These are phyloP conservation scores for Penicillium nordicum DNA, from an alignment of 2,329 filamentous ascomycete genomes.

Conservation along the genomic window DNA sequence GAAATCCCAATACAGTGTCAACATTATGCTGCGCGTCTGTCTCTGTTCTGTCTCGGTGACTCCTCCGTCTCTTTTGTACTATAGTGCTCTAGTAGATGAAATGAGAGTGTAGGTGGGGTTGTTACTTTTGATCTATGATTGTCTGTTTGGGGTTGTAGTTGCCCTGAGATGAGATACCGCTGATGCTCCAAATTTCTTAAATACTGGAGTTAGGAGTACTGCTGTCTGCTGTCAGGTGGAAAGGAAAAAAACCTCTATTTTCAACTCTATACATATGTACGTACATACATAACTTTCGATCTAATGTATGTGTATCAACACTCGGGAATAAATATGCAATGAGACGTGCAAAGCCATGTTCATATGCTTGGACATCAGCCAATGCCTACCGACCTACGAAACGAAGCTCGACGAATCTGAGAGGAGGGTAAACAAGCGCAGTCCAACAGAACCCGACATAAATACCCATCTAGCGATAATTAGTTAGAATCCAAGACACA, in stretches of 20 bases:
- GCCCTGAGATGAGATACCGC: too few relatives aligned
- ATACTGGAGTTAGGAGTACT: neutral
- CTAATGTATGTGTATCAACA: neutral
- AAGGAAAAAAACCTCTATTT: neutral
- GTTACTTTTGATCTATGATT: slow-evolving; percentile 11
- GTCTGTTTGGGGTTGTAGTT: neutral
- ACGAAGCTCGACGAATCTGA: slow-evolving; percentile 52
- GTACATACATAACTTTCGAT: neutral
- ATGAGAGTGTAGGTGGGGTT: slow-evolving; percentile 23
- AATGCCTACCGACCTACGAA: slow-evolving; percentile 44
- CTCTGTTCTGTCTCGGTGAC: slow-evolving; percentile 21
- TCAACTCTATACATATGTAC: neutral
- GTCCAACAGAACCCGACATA: slow-evolving; percentile 61
- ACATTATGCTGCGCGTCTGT: slow-evolving; percentile 20
- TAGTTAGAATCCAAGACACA: slow-evolving; percentile 11
- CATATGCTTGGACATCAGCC: neutral
- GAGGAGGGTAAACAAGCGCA: slow-evolving; percentile 53
- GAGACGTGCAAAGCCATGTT: neutral
- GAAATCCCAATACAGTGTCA: slow-evolving; percentile 19
- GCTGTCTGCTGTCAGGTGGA: neutral
- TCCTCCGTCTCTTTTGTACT: slow-evolving; percentile 27
- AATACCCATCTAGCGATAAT: slow-evolving; percentile 49
- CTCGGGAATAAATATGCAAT: neutral
- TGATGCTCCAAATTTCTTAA: neutral
- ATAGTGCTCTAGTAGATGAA: slow-evolving; percentile 30